A percentile compares a stretch with the other conserved stretches of the same genome.
Evolutionary conservation across 2,329 filamentous ascomycete genomes (phyloP).

Genomic region (Chrysosporium keratinophilum): DNA sequence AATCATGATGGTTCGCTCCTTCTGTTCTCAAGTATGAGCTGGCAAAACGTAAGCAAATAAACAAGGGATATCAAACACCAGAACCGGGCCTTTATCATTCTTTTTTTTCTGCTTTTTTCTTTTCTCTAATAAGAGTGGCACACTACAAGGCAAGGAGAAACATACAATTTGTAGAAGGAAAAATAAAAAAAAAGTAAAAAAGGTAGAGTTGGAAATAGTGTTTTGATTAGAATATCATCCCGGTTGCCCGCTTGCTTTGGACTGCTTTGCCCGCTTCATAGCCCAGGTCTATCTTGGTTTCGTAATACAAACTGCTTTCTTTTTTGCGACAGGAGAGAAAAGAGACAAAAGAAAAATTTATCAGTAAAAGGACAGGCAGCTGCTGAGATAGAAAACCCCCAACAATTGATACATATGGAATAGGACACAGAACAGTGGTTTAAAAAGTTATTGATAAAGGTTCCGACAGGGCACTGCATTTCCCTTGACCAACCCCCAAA

Average conservation of each 20-base stretch:
- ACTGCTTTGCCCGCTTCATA: not conserved
- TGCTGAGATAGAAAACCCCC: not conserved
- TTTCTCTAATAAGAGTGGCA: not conserved
- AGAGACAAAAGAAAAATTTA: not conserved
- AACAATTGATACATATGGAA: not conserved
- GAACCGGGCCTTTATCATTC: not conserved
- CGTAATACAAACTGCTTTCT: not conserved
- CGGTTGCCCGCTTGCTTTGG: conserved; percentile 5
- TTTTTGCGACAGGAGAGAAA: not conserved
- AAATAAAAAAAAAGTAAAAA: not conserved
- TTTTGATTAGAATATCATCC: not conserved
- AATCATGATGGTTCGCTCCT: no score
- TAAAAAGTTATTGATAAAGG: not conserved
- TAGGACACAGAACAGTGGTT: not conserved
- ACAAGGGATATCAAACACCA: not conserved
- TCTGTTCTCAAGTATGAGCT: no score
- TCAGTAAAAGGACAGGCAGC: not conserved
- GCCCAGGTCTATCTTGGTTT: conserved; percentile 7
- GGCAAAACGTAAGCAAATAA: not conserved
- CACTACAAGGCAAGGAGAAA: no score
- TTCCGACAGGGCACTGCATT: not conserved
- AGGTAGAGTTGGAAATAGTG: not conserved
- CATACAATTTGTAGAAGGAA: not conserved
- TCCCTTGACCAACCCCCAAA: not conserved
- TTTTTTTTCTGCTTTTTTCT: not conserved